Conservation (phyloP, 1,139 yeast species). For the Cylindricascospora bacillispora region DNA sequence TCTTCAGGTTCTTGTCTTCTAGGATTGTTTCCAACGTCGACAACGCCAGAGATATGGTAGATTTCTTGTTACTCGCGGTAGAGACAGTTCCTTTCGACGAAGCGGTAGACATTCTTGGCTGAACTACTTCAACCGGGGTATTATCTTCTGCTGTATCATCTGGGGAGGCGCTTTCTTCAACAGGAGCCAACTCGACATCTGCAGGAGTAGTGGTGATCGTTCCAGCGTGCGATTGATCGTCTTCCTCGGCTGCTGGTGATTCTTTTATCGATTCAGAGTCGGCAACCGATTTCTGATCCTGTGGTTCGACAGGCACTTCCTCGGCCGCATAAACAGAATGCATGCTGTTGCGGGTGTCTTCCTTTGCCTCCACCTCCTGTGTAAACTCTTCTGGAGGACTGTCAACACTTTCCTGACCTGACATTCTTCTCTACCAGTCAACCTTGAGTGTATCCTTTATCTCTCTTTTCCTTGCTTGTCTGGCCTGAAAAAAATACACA, state of each 20-base stretch:
- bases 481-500: no score
- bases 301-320: conserved; percentile 1
- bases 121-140: neutral
- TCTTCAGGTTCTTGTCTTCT: conserved; percentile 22
- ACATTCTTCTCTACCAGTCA: no score
- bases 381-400: no score
- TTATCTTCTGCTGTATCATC: conserved; percentile 1
- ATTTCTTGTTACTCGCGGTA: conserved; percentile 9
- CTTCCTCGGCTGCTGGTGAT: conserved; percentile 1
- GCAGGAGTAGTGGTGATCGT: no score
- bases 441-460: no score
- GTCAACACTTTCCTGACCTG: no score
- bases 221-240: no score
- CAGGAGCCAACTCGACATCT: no score
- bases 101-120: conserved; percentile 1
- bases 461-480: no score
- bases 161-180: conserved; percentile 1
- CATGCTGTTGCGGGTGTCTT: neutral
- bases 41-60: conserved; percentile 20
- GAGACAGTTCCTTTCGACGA: no score
- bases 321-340: neutral
- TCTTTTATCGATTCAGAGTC: conserved; percentile 1
- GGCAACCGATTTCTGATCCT: neutral
- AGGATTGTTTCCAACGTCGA: conserved; percentile 19
- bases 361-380: no score